Evolutionary conservation across 2,329 filamentous ascomycete species (phyloP), one percentile per base, ranked within the genome.

Genomic region (Ophiostoma quercus): DNA sequence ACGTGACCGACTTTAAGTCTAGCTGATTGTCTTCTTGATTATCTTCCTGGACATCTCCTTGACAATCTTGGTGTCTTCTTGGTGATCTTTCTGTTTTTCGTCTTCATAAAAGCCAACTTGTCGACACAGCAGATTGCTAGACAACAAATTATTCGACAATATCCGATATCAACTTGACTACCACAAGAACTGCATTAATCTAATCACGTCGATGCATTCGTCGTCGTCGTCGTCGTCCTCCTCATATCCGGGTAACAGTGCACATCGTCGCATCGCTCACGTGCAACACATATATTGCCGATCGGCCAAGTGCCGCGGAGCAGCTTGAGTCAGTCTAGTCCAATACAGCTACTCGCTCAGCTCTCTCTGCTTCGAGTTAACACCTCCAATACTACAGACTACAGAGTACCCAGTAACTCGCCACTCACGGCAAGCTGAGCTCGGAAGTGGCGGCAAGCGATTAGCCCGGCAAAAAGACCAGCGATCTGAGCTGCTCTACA

Each of bases 381-480:
- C 32, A n/a, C n/a, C n/a, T n/a, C 6, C 32, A 6, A 34, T 34
- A 34, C 32, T 34, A 34, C 32, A 34, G 32, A n/a, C n/a, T n/a
- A n/a, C n/a, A 29, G 25, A 29, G 25, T 29, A 29, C 25, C 25
- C 25, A 29, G 34, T 34, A 34, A 1, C 51, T 57, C 51, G 51
- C 51, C 51, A 57, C 51, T 57, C 16, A 12, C n/a, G 51, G 22
- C 51, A 57, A 14, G 51, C 51, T 57, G 51, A 57, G 51, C 51
- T 57, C 51, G 51, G 51, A 57, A 57, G 51, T 25, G 51, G 51
- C 51, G 51, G 51, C 51, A 57, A 57, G 51, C 51, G 51, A 57
- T 29, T 22, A 11, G 25, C 22, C 51, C n/a, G 25, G 51, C 22
- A 25, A 57, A 57, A 57, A 57, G 51, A 57, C 51, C 22, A 57